Base-by-base conservation (phyloP, 768 basidiomycete species). In the Cystobasidium onofrii region DNA sequence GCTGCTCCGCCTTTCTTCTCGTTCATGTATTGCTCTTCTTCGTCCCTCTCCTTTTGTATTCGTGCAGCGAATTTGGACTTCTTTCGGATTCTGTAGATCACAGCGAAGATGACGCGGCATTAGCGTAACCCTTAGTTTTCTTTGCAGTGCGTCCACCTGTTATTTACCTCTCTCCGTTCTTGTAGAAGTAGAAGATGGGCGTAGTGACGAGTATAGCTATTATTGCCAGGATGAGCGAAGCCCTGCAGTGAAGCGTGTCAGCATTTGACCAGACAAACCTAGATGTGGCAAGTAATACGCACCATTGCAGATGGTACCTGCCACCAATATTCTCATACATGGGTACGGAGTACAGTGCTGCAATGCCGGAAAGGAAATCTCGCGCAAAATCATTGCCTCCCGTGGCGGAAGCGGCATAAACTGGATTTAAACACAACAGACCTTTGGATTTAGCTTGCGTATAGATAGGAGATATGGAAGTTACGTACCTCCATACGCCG, bases 331-430 rank as follows among this genome's bases (percentile, higher is more conserved):
- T 73, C 25, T 63, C 64, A 64, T 36, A 73, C 72, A 73, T 73
- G 6, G 72, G 72, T 36, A 36, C 34, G 15, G 62, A 64, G 69
- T 73, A 73, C 10, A 73, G 43, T 20, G 72, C 72, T 33, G 72
- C 72, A 20, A 73, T 52, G 50, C 72, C 72, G 36, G 72, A 67
- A 10, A 73, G 72, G 69, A 73, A 73, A 44, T 73, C 72, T 29
- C 72, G 34, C 3, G 63, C 64, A 29, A 73, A 73, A 36, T 67
- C 72, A 33, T 73, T 73, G 6, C 64, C 64, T 41, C 72, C 72
- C 20, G 72, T 73, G 13, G 72, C 72, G 7, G 65, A 70, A 70
- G 72, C 72, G 25, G 72, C 64, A 50, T 73, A 73, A 9, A 62
- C 34, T 29, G 18, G 18, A 41, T 73, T 44, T n/a, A n/a, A 55